Evolutionary conservation across 129 eudicot genomes (phyloP), one percentile per base, ranked within the genome.

Genomic region (Deinandra increscens): DNA sequence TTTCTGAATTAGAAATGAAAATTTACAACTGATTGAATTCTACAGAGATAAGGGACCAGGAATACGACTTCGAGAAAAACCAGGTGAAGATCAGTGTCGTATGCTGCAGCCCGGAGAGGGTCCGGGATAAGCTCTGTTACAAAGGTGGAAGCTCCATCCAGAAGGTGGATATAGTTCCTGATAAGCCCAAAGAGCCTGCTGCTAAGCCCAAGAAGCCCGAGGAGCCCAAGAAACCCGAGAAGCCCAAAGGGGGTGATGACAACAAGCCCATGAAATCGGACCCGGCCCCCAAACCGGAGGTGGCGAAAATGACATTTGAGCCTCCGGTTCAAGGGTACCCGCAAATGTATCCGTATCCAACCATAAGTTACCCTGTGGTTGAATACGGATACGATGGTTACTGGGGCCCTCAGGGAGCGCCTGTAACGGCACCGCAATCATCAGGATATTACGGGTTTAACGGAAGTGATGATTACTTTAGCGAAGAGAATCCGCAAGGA

Each of bases 61-160:
- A 81, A 18, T 92, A 69, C 26, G 95, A 92, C 68, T 81, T 84
- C 49, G 88, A 84, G 68, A 37, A 76, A 1, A 88, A 86, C 75
- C 73, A 55, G 11, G 96, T 92, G 41, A 83, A 56, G 62, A 86
- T 92, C 83, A 82, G 55, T 0, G 96, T 92, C 0, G 75, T 86
- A 1, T 82, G 98, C 68, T 92, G 98, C 72, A 81, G 86, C 80
- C 98, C 98, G 0, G 96, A 92, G 20, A 92, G 55, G 78, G 64
- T 92, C 56, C 73, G 85, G 17, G 95, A 88, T 84, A 88, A 86
- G 67, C 82, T 91, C 33, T 74, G 76, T 31, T 44, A 44, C 81
- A 86, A 82, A 58, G 96, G 88, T 31, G 85, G 91, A n/a, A 77
- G 64, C n/a, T 60, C 75, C 9, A 88, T 92, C 43, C 81, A 77